phyloP scores from a whole-genome alignment of 306 rosid species.

The Vachellia pachyceras region DNA sequence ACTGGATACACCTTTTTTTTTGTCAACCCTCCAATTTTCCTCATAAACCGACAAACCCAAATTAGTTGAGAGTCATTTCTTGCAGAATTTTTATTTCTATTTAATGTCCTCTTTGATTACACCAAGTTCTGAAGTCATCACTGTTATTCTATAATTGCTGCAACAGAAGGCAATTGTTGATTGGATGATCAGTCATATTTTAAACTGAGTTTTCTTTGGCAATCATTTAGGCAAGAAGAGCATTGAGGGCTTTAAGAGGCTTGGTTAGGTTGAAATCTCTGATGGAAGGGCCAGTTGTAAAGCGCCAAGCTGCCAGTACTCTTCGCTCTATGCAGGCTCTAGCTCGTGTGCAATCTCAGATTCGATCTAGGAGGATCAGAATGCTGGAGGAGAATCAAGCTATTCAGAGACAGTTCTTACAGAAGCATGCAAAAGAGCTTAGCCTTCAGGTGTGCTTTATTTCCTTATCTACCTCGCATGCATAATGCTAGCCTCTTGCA shows the following conservation, averaged over 20 bases:
- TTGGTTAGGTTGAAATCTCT: slow-evolving; percentile 83
- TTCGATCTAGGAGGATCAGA: slow-evolving; percentile 83
- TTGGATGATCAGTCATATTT: slow-evolving; percentile 22
- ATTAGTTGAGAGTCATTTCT: slow-evolving; percentile 17
- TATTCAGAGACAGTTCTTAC: slow-evolving; percentile 89
- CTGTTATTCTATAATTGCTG: background rate
- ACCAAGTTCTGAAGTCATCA: slow-evolving; percentile 1
- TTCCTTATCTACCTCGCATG: slow-evolving; percentile 24
- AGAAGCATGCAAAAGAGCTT: slow-evolving; percentile 89
- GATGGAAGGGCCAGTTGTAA: slow-evolving; percentile 89
- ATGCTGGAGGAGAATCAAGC: slow-evolving; percentile 98
- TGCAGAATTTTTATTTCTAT: background rate
- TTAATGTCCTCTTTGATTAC: background rate
- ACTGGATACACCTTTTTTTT: background rate
- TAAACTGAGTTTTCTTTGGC: slow-evolving; percentile 32
- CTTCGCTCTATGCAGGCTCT: slow-evolving; percentile 95
- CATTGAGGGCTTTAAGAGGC: slow-evolving; percentile 91
- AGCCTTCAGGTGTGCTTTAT: slow-evolving; percentile 69
- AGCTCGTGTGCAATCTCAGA: slow-evolving; percentile 90
- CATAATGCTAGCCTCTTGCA: background rate
- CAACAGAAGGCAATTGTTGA: slow-evolving; percentile 1
- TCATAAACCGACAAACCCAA: slow-evolving; percentile 1
- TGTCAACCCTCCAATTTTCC: background rate
- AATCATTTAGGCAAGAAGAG: slow-evolving; percentile 84
- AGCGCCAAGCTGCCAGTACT: slow-evolving; percentile 88